A percentile compares a stretch with the other conserved stretches of the same genome.
Conservation (phyloP, 805 yeast genomes). For the Spathaspora boniae region DNA sequence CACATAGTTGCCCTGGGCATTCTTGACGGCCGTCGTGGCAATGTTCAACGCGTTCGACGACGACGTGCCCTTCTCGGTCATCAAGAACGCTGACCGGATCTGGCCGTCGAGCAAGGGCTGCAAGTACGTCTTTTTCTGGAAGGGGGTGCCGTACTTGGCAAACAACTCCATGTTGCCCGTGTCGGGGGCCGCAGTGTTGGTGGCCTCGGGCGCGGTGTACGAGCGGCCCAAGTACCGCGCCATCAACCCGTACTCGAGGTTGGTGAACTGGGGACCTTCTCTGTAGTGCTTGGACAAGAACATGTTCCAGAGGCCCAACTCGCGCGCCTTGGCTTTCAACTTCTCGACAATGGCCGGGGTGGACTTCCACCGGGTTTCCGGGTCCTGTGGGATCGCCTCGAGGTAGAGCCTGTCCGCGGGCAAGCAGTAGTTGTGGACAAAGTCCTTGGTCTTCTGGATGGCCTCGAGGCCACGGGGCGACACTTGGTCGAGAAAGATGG, state of each 20-base stretch:
- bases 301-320: slow-evolving; percentile 58
- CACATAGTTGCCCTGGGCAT: slow-evolving; percentile 43
- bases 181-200: slow-evolving; percentile 61
- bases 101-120: slow-evolving; percentile 52
- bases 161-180: slow-evolving; percentile 58
- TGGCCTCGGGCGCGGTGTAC: slow-evolving; percentile 53
- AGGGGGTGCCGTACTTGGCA: slow-evolving; percentile 39
- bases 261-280: slow-evolving; percentile 57
- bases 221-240: slow-evolving; percentile 59
- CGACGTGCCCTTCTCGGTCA: slow-evolving; percentile 61
- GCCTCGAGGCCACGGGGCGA: slow-evolving; percentile 36
- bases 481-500: slow-evolving; percentile 33
- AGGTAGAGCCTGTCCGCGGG: slow-evolving; percentile 52
- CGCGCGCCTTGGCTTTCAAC: slow-evolving; percentile 50
- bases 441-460: slow-evolving; percentile 40
- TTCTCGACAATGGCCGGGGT: slow-evolving; percentile 48
- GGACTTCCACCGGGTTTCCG: slow-evolving; percentile 42
- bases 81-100: slow-evolving; percentile 57
- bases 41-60: slow-evolving; percentile 64
- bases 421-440: slow-evolving; percentile 53
- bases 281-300: slow-evolving; percentile 47
- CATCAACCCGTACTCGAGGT: slow-evolving; percentile 64
- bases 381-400: slow-evolving; percentile 36
- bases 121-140: slow-evolving; percentile 45
- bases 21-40: slow-evolving; percentile 38